Evolutionary conservation across 164 flowering plant genomes (phyloP), one percentile per base, ranked within the genome.

Genomic region (Magnolia sinica): DNA sequence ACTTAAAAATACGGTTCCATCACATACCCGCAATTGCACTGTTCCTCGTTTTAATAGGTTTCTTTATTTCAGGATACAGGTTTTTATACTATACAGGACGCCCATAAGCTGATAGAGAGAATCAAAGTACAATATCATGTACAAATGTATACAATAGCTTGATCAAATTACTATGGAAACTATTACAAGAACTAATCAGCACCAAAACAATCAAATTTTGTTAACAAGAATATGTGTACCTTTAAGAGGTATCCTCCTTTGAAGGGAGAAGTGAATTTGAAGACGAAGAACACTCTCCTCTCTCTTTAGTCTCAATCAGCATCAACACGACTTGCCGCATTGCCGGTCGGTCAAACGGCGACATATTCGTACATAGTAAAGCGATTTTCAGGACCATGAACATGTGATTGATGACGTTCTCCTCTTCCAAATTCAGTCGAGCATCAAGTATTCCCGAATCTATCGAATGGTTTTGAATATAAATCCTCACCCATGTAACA

Each of bases 301-400:
- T 82, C 81, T 82, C 89, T 59, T 81, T 85, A 18, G 97, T 89
- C 82, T 92, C 93, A 8, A 83, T 83, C 71, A 95, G 86, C 98
- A 93, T 92, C 74, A 70, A 50, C 71, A 95, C 96, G 77, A 93
- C 98, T 77, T 95, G 88, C 68, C 96, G 81, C 98, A 95, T 95
- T 16, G 98, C 79, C 19, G 98, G 98, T 31, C 98, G 90, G n/a
- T 89, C 92, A 24, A 55, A 70, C 14, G 97, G 98, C 0, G 92
- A 85, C 88, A 82, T 68, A 64, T 77, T 91, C 14, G 94, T 91
- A 88, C 98, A 95, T 20, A 90, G 61, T 51, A 92, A 72, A 70
- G 97, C 98, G 69, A 93, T 83, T 85, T 91, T 95, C n/a, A 92
- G 75, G 76, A 92, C 92, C 50, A 83, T 82, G 18, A 89, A 75